Evolutionary conservation across 192 early-diverging fungal species (phyloP).

Genomic region (Rhizophagus clarus): DNA sequence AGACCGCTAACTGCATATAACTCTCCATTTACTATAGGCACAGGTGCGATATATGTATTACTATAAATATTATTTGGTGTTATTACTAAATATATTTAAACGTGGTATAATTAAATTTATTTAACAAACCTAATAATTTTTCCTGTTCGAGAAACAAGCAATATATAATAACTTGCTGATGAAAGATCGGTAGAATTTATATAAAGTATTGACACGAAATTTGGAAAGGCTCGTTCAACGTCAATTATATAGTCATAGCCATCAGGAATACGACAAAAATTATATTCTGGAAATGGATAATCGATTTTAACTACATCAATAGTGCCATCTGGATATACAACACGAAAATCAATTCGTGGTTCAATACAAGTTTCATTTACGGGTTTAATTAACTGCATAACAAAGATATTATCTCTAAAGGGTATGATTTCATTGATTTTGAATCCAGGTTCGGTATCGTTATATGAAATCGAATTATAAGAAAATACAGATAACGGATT

Average conservation of each 20-base stretch:
- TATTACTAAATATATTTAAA: too few species aligned
- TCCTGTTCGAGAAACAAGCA: not conserved
- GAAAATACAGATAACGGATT: too few species aligned
- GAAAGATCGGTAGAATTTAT: not conserved
- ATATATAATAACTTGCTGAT: not conserved
- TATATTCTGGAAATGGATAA: not conserved
- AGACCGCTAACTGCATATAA: not conserved
- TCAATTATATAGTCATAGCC: not conserved
- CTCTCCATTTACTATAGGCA: not conserved
- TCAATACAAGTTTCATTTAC: not conserved
- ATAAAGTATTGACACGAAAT: not conserved
- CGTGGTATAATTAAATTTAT: too few species aligned
- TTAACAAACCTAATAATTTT: not conserved
- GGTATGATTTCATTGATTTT: too few species aligned
- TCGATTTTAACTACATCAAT: not conserved
- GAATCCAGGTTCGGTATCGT: too few species aligned
- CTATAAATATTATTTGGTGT: not conserved
- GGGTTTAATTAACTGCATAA: not conserved
- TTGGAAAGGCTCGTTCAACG: not conserved
- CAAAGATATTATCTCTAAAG: too few species aligned
- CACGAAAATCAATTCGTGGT: not conserved
- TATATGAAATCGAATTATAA: too few species aligned
- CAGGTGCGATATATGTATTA: not conserved
- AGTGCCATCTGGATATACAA: not conserved
- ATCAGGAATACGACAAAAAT: not conserved